Conservation (phyloP, 768 basidiomycete genomes). For the Calocybe gangraenosa region DNA sequence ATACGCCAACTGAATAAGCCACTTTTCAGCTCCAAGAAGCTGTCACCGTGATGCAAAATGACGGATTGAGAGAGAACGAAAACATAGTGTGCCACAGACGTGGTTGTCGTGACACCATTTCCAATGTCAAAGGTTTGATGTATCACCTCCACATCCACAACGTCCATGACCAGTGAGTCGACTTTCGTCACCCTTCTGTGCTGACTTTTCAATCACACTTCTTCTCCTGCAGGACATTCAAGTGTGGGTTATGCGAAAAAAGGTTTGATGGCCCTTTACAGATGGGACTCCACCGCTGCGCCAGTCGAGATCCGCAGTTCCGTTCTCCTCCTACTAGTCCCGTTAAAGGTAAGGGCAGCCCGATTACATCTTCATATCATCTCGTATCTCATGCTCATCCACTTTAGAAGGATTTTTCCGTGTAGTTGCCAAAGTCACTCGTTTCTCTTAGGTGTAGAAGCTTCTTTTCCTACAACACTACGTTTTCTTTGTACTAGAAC, state of each 20-base stretch:
- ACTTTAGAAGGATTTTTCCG: conserved; percentile 13
- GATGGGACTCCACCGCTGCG: conserved; percentile 20
- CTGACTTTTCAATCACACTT: conserved; percentile 3
- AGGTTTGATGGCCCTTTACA: conserved; percentile 17
- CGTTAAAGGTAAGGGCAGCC: conserved; percentile 8
- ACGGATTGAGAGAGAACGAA: conserved; percentile 24
- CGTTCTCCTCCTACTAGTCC: conserved; percentile 13
- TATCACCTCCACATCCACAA: conserved; percentile 57
- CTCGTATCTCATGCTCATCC: not conserved
- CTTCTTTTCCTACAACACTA: not conserved
- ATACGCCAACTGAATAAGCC: not conserved
- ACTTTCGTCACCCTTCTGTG: conserved; percentile 3
- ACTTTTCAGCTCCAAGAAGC: conserved; percentile 33
- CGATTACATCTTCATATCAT: not conserved
- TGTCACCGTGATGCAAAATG: conserved; percentile 20
- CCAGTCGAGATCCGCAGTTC: conserved; percentile 1
- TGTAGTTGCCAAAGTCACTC: conserved; percentile 7
- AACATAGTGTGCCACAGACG: conserved; percentile 38
- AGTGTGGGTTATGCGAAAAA: conserved; percentile 21
- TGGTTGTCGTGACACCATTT: conserved; percentile 41
- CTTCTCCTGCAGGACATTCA: conserved; percentile 10
- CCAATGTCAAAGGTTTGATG: conserved; percentile 39
- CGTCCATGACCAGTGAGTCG: conserved; percentile 39
- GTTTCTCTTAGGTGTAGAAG: not conserved
- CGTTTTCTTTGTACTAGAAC: not conserved